Conservation (phyloP, 2,329 filamentous ascomycete genomes). For the Alternaria rosae region DNA sequence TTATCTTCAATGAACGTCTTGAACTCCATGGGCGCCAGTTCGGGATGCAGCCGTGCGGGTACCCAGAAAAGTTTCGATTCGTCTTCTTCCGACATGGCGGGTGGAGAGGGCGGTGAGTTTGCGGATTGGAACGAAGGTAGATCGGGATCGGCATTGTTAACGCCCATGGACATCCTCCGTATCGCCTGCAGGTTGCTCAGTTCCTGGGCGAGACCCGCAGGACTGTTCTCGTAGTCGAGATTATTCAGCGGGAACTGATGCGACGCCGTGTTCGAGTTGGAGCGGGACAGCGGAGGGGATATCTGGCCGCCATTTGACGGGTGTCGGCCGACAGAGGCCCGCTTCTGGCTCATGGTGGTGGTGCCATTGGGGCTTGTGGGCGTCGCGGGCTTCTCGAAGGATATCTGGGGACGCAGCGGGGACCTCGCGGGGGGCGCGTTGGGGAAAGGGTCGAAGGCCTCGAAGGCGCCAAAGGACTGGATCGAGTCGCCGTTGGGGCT, state of each 20-base stretch:
- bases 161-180: constrained; percentile 93
- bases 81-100: constrained; percentile 74
- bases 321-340: constrained; percentile 19
- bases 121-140: constrained; percentile 72
- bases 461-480: constrained; percentile 39
- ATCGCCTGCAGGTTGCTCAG: constrained; percentile 90
- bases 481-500: constrained; percentile 61
- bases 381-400: constrained; percentile 15
- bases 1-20: constrained; percentile 95
- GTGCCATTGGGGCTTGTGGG: constrained; percentile 30
- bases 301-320: constrained; percentile 31
- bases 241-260: constrained; percentile 78
- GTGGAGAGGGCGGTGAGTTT: constrained; percentile 72
- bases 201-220: constrained; percentile 89
- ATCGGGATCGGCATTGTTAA: constrained; percentile 74
- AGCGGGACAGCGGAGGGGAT: constrained; percentile 51
- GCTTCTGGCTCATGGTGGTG: constrained; percentile 15
- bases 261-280: constrained; percentile 55
- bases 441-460: constrained; percentile 44
- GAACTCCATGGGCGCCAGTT: constrained; percentile 94
- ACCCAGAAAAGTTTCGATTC: constrained; percentile 96
- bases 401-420: constrained; percentile 49
- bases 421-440: constrained; percentile 52
- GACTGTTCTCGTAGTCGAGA: constrained; percentile 87
- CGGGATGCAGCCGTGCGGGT: constrained; percentile 89